These are phyloP conservation scores for Pelargonium myrrhifolium DNA, from an alignment of 441 rosid species.

Conservation along the genomic window DNA sequence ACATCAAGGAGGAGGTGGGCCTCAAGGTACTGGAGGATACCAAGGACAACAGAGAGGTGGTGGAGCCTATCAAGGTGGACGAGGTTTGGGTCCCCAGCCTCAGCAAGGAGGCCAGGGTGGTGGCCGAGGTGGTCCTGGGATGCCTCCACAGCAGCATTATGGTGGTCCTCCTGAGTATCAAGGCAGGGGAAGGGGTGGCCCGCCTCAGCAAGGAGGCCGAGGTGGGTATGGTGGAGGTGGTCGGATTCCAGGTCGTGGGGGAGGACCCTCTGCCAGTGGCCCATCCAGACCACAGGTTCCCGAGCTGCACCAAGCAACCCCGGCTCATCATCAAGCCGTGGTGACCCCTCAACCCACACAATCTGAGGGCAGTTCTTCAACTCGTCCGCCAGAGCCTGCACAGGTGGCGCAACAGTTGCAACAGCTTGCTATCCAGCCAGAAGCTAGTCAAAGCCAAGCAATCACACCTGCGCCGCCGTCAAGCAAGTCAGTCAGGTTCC, in stretches of 20 bases:
- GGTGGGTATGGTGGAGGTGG: slow-evolving; percentile 51
- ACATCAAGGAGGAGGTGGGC: slow-evolving; percentile 27
- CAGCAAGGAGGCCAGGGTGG: slow-evolving; percentile 55
- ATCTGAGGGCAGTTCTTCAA: slow-evolving; percentile 54
- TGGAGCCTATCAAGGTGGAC: slow-evolving; percentile 22
- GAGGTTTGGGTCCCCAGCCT: slow-evolving; percentile 36
- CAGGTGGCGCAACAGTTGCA: slow-evolving; percentile 37
- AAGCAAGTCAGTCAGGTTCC: slow-evolving; percentile 66
- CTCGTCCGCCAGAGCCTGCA: slow-evolving; percentile 35
- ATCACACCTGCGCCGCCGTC: slow-evolving; percentile 55
- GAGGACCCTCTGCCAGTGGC: slow-evolving; percentile 43
- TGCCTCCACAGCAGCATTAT: slow-evolving; percentile 16
- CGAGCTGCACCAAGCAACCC: slow-evolving; percentile 98
- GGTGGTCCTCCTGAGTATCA: neutral
- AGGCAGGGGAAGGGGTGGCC: neutral
- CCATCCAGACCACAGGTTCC: slow-evolving; percentile 54
- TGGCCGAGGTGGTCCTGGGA: slow-evolving; percentile 57
- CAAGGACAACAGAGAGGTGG: slow-evolving; percentile 1
- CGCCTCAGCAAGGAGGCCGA: slow-evolving; percentile 36
- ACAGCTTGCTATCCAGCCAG: slow-evolving; percentile 47
- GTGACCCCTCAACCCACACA: slow-evolving; percentile 44
- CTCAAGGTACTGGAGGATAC: slow-evolving; percentile 14
- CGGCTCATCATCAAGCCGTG: slow-evolving; percentile 46
- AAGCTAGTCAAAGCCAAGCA: slow-evolving; percentile 41
- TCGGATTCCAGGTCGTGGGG: slow-evolving; percentile 26